These are phyloP conservation scores for Blastomyces gilchristii DNA, from an alignment of 2,329 filamentous ascomycete genomes.

Conservation along the genomic window DNA sequence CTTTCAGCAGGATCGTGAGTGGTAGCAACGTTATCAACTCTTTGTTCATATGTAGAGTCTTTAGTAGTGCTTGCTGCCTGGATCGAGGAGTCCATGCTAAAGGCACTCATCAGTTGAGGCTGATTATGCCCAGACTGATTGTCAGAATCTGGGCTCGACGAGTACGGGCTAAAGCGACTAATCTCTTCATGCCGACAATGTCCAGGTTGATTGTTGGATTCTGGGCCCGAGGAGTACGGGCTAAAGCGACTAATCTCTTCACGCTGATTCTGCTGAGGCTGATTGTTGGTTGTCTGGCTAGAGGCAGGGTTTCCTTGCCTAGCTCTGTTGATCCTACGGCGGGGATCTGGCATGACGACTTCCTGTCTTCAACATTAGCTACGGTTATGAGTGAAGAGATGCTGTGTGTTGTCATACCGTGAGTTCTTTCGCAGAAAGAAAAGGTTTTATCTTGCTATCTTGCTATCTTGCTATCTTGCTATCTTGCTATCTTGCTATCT, in stretches of 20 bases:
- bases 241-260: too few relatives aligned
- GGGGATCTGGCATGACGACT: background rate
- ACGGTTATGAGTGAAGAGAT: too few relatives aligned
- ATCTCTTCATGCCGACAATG: too few relatives aligned
- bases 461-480: too few relatives aligned
- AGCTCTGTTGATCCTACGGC: background rate
- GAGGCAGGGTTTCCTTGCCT: background rate
- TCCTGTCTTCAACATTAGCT: background rate
- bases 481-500: too few relatives aligned
- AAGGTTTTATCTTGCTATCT: too few relatives aligned
- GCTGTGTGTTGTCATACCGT: too few relatives aligned
- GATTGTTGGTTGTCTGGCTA: background rate
- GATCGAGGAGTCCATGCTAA: conserved; percentile 9
- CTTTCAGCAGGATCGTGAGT: background rate
- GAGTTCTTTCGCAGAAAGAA: too few relatives aligned
- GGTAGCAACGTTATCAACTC: background rate
- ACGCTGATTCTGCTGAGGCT: background rate
- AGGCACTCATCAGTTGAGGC: conserved; percentile 6
- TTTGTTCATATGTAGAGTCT: background rate
- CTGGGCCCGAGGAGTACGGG: too few relatives aligned
- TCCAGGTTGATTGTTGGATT: background rate
- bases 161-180: too few relatives aligned
- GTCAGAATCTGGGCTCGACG: too few relatives aligned
- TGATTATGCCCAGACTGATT: background rate
- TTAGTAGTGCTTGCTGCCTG: conserved; percentile 5